Base-by-base conservation (phyloP, 225 moss, liverwort and hornwort genomes). In the Bryoerythrophyllum caledonicum region DNA sequence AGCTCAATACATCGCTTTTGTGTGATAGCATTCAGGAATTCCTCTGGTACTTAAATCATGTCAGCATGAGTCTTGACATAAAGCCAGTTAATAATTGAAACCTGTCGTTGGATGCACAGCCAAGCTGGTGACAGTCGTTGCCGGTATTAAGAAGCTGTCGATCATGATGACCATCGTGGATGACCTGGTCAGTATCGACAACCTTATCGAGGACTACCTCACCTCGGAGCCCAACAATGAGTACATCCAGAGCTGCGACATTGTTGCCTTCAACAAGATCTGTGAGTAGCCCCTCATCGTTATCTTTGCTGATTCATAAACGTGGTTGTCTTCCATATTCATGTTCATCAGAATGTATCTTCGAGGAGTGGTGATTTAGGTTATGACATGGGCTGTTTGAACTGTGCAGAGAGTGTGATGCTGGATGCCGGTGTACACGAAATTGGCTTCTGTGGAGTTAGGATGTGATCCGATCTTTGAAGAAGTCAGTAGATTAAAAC, bases 191-290 rank as follows among this genome's bases (percentile, higher is more conserved):
- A 93, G 92, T 73, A 89, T 92, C 5, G 97, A 97, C 44, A 83
- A 97, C 58, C 28, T 94, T 49, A 93, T 97, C 40, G 97, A 97
- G 83, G 97, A 97, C 43, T 10, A 65, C 38, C 70, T 97, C 55
- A 88, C 80, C 27, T 91, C 83, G 0, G 94, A 93, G 78, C 94
- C 94, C 13, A 88, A 91, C 38, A 82, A 86, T 60, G 87, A 97
- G 10, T 83, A 87, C 71, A 97, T 97, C 25, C 96, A 96, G 94
- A 91, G 91, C 71, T 97, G 97, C 67, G 97, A 97, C 54, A 94
- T 97, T 11, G 94, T 89, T 65, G 94, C 97, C 1, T 97, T 97
- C 82, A 97, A 97, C 89, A 97, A 97, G 80, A 97, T 97, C 75
- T 94, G 94, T 92, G 61, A 92, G 96, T 78, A 1, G 1, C 41